Percentiles rank a stretch among this genome's conserved stretches.
phyloP scores from a whole-genome alignment of 371 early-diverging fungal genomes.

The Thermomucor indicae-seudaticae region DNA sequence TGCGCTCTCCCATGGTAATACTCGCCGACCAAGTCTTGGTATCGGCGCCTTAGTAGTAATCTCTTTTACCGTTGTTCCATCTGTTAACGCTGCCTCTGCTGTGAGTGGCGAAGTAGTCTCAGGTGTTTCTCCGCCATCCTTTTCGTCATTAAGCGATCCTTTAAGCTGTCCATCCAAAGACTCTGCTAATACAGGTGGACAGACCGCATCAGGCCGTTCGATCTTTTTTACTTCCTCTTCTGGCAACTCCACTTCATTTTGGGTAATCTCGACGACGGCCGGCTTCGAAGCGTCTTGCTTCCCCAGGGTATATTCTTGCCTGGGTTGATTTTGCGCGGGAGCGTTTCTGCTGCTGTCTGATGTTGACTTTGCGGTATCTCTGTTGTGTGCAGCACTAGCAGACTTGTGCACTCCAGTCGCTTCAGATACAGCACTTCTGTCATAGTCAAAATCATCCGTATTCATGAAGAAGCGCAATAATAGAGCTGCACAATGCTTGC shows the following conservation, averaged over 20 bases:
- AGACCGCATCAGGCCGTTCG: not conserved
- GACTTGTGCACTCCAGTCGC: not conserved
- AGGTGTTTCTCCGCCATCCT: not conserved
- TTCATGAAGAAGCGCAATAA: conserved; percentile 11
- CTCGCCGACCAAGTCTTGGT: not conserved
- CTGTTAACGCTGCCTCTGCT: not conserved
- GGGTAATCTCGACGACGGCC: not conserved
- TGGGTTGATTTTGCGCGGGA: not conserved
- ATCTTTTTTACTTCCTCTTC: not conserved
- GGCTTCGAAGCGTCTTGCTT: not conserved
- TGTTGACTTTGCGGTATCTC: not conserved
- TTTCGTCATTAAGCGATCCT: not conserved
- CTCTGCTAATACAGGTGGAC: not conserved
- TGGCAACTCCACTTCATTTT: not conserved
- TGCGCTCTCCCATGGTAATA: not conserved
- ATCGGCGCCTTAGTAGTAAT: not conserved
- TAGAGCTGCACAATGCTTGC: conserved; percentile 15
- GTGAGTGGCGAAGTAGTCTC: not conserved
- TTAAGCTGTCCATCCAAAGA: not conserved
- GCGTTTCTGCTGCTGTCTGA: not conserved
- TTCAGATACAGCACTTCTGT: not conserved
- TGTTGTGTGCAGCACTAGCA: not conserved
- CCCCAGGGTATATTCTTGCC: not conserved
- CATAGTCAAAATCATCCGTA: conserved; percentile 4
- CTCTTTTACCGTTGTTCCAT: not conserved